Evolutionary conservation across 768 basidiomycete genomes (phyloP), one percentile per base, ranked within the genome.

Genomic region (Filobasidium floriforme): DNA sequence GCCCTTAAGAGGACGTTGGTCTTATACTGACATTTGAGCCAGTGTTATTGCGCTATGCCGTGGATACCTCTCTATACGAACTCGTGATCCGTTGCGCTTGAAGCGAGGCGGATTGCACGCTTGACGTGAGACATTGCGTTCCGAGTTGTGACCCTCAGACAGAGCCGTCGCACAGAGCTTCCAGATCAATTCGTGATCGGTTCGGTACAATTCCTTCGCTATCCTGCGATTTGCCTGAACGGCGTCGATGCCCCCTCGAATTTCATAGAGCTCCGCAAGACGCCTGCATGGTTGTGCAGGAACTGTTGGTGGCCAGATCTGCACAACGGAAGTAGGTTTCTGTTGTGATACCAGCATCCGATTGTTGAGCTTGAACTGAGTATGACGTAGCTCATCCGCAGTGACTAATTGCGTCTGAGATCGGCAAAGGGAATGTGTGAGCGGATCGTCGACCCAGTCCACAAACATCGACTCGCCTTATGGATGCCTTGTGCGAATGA

Each of bases 101-200:
- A 14, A 44, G 32, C 9, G 19, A 59, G 7, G 55, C 64, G 29
- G 37, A 57, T 29, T 64, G 40, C 15, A 37, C 22, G n/a, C 15
- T 46, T n/a, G 59, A 10, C 10, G 41, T 12, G 32, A 14, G 28
- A 41, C 28, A 3, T 32, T 43, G 54, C 9, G 43, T 57, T 37
- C 32, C 12, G 54, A 28, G 19, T 57, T 24, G 24, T 18, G 3
- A 14, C 22, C 46, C 46, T 15, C 46, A 3, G 46, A 2, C 46
- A 65, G 59, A 10, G 29, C 46, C 9, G 64, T 40, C 3, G 59
- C 49, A 32, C 59, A 49, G 1, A 59, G 43, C 29, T 65, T 60
- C 64, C 64, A 65, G 9, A 65, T 40, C 37, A 59, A 49, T n/a
- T 24, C 43, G 44, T 59, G 59, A 1, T 57, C 59, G 4, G 64